Evolutionary conservation across 352 stramenopile species (phyloP), one percentile per base, ranked within the genome.

Genomic region (Peronospora tabacina): DNA sequence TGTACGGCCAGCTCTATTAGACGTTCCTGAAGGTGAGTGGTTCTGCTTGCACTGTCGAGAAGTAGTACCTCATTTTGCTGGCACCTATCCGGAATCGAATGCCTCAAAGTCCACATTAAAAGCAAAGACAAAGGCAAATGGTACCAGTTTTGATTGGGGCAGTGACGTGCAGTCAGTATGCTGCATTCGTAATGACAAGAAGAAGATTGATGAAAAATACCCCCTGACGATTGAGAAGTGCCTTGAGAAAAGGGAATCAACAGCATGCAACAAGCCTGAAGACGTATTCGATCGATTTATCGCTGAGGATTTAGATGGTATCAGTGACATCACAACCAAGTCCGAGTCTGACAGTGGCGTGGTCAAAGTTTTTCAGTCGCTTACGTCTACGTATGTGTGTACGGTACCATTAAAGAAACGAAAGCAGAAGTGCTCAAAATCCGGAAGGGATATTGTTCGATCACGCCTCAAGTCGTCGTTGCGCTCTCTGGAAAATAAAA

Each of bases 11-110:
- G 71, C 75, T 49, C 74, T 89, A 41, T 58, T 77, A 30, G 71
- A 82, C 42, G 56, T 89, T 26, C 78, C 78, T 15, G 72, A 68
- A 36, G 78, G 69, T 38, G 75, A 89, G 50, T 89, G 78, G 78
- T 87, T 85, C 49, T 89, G 78, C 40, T 38, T 42, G 15, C 41
- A 66, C 38, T 88, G 77, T 51, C 57, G 61, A 15, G 55, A 59
- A 38, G 44, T 22, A 16, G 20, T 26, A 33, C 10, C 30, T 5
- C 15, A 15, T 13, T 8, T 20, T 5, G 7, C 44, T 22, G 36
- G 26, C 12, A 41, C 20, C n/a, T 15, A 39, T 15, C n/a, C 43
- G 6, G 29, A 16, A 28, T 24, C 50, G 22, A 15, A 15, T 17
- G 24, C 22, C 32, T 44, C 33, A n/a, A 48, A 42, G 29, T 12